phyloP scores from a whole-genome alignment of 306 rosid species.

The Vigna angularis region DNA sequence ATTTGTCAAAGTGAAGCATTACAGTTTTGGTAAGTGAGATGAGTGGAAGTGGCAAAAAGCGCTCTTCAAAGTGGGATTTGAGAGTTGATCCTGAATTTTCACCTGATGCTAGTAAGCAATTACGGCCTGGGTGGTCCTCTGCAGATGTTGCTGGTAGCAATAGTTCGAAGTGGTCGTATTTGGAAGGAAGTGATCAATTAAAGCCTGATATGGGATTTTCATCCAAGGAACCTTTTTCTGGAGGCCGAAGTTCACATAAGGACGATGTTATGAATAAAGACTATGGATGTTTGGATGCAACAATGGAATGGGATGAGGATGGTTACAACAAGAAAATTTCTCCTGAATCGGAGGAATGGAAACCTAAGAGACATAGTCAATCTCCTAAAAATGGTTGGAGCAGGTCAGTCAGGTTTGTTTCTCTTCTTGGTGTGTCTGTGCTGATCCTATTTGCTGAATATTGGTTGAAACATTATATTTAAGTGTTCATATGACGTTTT shows the following conservation, averaged over 20 bases:
- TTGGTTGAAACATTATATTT: slow-evolving; percentile 33
- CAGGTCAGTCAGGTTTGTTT: slow-evolving; percentile 70
- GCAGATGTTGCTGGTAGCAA: slow-evolving; percentile 65
- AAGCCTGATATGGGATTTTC: slow-evolving; percentile 59
- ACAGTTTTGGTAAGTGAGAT: slow-evolving; percentile 54
- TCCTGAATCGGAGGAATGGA: slow-evolving; percentile 83
- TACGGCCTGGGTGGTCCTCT: slow-evolving; percentile 67
- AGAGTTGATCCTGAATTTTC: slow-evolving; percentile 67
- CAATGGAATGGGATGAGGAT: slow-evolving; percentile 70
- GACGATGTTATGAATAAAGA: slow-evolving; percentile 61
- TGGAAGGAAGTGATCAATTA: slow-evolving; percentile 61
- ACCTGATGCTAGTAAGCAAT: slow-evolving; percentile 60
- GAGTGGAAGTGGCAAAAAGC: slow-evolving; percentile 87
- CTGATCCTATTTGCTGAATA: slow-evolving; percentile 30
- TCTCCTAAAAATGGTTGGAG: slow-evolving; percentile 79
- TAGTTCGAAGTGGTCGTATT: slow-evolving; percentile 68
- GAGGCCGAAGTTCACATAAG: slow-evolving; percentile 71
- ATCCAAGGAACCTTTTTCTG: slow-evolving; percentile 66
- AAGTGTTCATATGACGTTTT: not conserved
- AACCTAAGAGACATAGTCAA: slow-evolving; percentile 60
- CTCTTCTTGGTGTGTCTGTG: slow-evolving; percentile 9
- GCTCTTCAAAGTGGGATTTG: slow-evolving; percentile 92
- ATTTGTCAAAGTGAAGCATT: slow-evolving; percentile 45
- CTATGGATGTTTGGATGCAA: slow-evolving; percentile 54
- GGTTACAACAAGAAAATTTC: slow-evolving; percentile 69